A percentile compares a stretch with the other conserved stretches of the same genome.
These are phyloP conservation scores for Cutaneotrichosporon sp. DNA, from an alignment of 1,284 basidiomycete species.

Conservation along the genomic window DNA sequence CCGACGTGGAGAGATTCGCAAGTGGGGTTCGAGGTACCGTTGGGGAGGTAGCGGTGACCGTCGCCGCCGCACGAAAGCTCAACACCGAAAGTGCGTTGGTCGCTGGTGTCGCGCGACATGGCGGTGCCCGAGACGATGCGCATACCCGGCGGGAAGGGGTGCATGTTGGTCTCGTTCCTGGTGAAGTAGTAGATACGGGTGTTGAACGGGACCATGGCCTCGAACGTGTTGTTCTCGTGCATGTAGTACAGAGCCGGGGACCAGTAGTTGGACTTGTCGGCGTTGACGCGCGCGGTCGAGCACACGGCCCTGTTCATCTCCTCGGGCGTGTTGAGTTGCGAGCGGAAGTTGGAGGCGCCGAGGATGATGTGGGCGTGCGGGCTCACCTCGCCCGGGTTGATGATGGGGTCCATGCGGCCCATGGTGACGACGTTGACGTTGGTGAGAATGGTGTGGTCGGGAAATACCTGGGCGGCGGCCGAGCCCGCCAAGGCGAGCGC, in stretches of 20 bases:
- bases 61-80: slow-evolving; percentile 30
- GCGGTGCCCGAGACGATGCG: slow-evolving; percentile 40
- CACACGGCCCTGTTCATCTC: slow-evolving; percentile 26
- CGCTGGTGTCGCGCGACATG: slow-evolving; percentile 20
- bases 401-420: slow-evolving; percentile 49
- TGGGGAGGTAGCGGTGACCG: slow-evolving; percentile 29
- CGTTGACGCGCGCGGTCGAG: slow-evolving; percentile 10
- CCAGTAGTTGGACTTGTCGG: slow-evolving; percentile 47
- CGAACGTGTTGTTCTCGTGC: slow-evolving; percentile 13
- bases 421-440: slow-evolving; percentile 41
- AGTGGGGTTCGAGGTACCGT: slow-evolving; percentile 29
- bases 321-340: slow-evolving; percentile 14
- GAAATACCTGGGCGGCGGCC: background rate
- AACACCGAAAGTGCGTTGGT: slow-evolving; percentile 20
- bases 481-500: background rate
- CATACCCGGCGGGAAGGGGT: slow-evolving; percentile 42
- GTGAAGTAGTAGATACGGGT: slow-evolving; percentile 44
- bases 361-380: slow-evolving; percentile 46
- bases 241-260: slow-evolving; percentile 21
- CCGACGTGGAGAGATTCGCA: slow-evolving; percentile 23
- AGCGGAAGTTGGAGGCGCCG: slow-evolving; percentile 36
- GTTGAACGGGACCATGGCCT: slow-evolving; percentile 24
- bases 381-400: slow-evolving; percentile 38
- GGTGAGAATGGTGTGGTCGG: slow-evolving; percentile 48
- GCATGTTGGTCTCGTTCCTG: slow-evolving; percentile 22